Evolutionary conservation across 768 basidiomycete species (phyloP).

Genomic region (Boletus vermiculosoides): DNA sequence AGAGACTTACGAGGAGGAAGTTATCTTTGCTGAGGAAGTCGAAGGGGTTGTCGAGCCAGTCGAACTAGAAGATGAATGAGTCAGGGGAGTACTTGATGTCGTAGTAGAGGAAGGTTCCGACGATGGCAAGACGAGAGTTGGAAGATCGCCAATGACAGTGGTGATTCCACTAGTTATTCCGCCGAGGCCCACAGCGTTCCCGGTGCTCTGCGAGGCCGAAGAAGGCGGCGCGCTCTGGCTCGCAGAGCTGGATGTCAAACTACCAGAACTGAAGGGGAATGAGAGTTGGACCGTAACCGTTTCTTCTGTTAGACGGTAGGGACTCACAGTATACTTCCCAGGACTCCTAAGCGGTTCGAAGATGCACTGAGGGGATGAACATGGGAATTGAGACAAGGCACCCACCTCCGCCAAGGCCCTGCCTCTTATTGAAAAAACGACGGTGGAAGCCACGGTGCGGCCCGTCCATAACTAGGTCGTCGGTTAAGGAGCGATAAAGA

Average conservation of each 20-base stretch:
- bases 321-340: conserved; percentile 27
- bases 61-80: conserved; percentile 25
- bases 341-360: conserved; percentile 7
- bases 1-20: conserved; percentile 24
- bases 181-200: neutral
- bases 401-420: conserved; percentile 32
- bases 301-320: neutral
- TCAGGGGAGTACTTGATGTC: conserved; percentile 19
- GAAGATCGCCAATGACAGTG: conserved; percentile 11
- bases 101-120: conserved; percentile 17
- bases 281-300: neutral
- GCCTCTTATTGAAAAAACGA: conserved; percentile 25
- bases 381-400: neutral
- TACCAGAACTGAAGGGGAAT: conserved; percentile 10
- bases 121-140: conserved; percentile 16
- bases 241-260: conserved; percentile 1
- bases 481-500: conserved; percentile 18
- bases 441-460: conserved; percentile 12
- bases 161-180: conserved; percentile 16
- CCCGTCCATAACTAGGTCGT: conserved; percentile 24
- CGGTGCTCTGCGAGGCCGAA: neutral
- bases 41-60: conserved; percentile 24
- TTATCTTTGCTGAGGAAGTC: conserved; percentile 1
- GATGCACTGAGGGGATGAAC: neutral
- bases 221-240: neutral